Base-by-base conservation (phyloP, 1,284 basidiomycete genomes). In the Boletus smithii region DNA sequence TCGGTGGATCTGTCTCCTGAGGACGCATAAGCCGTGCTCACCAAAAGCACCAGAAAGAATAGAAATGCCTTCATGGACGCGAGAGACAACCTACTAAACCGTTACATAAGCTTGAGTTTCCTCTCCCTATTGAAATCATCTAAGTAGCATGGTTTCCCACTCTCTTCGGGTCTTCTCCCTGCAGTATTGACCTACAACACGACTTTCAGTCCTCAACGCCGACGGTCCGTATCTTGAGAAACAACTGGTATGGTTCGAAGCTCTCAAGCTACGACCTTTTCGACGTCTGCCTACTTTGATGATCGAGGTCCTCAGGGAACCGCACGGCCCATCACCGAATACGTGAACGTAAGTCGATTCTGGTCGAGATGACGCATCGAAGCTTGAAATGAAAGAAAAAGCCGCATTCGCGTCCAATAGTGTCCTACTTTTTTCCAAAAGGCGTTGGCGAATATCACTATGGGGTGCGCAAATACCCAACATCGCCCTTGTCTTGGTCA, bases 401-500 rank as follows among this genome's bases (percentile, higher is more conserved):
- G 91, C 77, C 89, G 1, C 91, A 95, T 71, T 93, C 89, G 27
- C 76, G 85, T 22, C 87, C 91, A 0, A 82, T 88, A 54, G 95
- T 99, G 9, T 92, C 93, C 11, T 99, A 98, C 70, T 99, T 97
- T 71, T 94, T 89, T 60, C 91, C 95, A 0, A 88, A 90, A 67
- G 90, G 89, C 45, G 91, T 98, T 3, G 97, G 97, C 2, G 87
- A 92, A 58, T 92, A 94, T 67, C 94, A 97, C 66, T 97, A 95
- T 71, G 95, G 94, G 51, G 94, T 94, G 71, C 50, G 82, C 69
- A 14, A 6, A 29, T 3, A 4, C 7, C 8, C 5, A n/a, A n/a
- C n/a, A n/a, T n/a, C n/a, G n/a, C n/a, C n/a, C n/a, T n/a, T n/a
- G n/a, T n/a, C n/a, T n/a, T n/a, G n/a, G n/a, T n/a, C n/a, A n/a